These are phyloP conservation scores for Apodospora peruviana DNA, from an alignment of 495 filamentous ascomycete species.

Conservation along the genomic window DNA sequence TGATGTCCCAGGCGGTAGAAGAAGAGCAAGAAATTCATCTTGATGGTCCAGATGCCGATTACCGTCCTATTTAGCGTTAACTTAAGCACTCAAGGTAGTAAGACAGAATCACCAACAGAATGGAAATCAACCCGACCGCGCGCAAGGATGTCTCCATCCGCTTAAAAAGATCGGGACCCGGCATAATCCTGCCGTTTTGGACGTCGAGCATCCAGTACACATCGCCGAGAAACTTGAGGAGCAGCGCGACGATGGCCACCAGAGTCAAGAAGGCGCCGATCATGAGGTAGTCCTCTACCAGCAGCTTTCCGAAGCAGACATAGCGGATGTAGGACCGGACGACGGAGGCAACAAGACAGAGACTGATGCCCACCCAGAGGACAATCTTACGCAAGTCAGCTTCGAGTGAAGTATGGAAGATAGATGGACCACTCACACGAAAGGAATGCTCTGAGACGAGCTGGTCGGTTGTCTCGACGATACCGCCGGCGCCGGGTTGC, in stretches of 20 bases:
- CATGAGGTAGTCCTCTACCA: constrained; percentile 11
- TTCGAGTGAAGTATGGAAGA: neutral
- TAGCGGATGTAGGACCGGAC: constrained; percentile 11
- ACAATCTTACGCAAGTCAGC: constrained; percentile 1
- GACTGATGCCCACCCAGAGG: constrained; percentile 8
- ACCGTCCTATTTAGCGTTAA: too few relatives aligned
- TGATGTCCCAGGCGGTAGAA: constrained; percentile 24
- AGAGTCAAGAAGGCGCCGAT: constrained; percentile 1
- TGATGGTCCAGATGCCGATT: constrained; percentile 19
- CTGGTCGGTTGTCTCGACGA: neutral
- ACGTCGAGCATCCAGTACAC: constrained; percentile 9
- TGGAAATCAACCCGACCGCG: neutral
- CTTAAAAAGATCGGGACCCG: neutral
- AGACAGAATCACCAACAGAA: constrained; percentile 4
- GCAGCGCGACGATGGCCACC: neutral
- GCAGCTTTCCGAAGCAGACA: constrained; percentile 8
- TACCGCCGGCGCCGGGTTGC: too few relatives aligned
- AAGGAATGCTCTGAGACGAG: neutral
- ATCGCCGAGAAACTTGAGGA: constrained; percentile 5
- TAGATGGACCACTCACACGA: neutral
- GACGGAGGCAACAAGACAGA: constrained; percentile 8
- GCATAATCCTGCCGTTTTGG: constrained; percentile 1
- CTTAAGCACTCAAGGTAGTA: too few relatives aligned
- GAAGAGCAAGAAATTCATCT: constrained; percentile 27
- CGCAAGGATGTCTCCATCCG: neutral